Percentiles rank a stretch among this genome's conserved stretches.
Conservation (phyloP, 257 asterid genomes). For the Penstemon barbatus region DNA sequence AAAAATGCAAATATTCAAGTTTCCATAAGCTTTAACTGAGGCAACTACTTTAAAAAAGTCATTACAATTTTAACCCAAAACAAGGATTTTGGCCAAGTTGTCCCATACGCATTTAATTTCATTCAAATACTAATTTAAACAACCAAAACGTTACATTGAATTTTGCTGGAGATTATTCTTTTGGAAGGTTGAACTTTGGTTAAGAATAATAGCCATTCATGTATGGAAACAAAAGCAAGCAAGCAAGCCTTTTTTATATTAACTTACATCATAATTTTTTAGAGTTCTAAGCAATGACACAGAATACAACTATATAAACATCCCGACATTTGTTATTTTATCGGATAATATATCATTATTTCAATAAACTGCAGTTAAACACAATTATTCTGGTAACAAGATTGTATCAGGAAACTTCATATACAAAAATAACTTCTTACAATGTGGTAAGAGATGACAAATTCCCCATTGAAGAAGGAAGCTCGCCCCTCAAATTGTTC, state of each 20-base stretch:
- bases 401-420: not conserved
- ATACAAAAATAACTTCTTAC: constrained; percentile 50
- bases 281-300: no score
- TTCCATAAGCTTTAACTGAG: not conserved
- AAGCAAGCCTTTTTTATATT: no score
- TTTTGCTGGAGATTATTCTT: not conserved
- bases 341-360: no score
- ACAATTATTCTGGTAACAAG: constrained; percentile 8
- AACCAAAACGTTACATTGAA: no score
- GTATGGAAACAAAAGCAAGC: no score
- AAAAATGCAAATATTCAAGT: not conserved
- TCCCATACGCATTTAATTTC: not conserved
- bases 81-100: not conserved
- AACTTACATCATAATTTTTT: no score
- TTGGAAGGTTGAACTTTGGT: no score
- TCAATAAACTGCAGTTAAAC: not conserved
- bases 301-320: no score
- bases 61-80: not conserved
- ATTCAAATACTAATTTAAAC: not conserved
- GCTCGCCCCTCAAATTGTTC: constrained; percentile 61
- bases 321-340: no score
- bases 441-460: constrained; percentile 60
- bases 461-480: constrained; percentile 80
- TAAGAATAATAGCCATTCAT: no score
- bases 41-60: not conserved